Evolutionary conservation across 768 basidiomycete genomes (phyloP).

Genomic region (Naganishia vishniacii): DNA sequence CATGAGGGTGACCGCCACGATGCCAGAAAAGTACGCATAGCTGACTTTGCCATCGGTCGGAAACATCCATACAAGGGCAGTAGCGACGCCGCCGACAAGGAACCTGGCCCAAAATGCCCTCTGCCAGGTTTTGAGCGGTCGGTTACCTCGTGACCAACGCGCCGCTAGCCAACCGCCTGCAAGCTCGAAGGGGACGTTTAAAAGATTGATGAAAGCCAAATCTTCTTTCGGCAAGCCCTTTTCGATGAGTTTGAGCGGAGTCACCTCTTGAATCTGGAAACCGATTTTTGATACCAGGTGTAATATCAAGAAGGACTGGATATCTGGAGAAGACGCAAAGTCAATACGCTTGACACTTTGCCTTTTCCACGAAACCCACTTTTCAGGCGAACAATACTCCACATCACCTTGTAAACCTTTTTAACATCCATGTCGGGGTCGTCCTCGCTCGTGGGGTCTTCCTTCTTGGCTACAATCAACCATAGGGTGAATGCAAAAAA

Average conservation of each 20-base stretch:
- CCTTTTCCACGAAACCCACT: constrained; percentile 56
- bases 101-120: constrained; percentile 85
- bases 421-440: constrained; percentile 83
- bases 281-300: constrained; percentile 91
- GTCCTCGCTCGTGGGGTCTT: constrained; percentile 70
- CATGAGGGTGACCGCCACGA: constrained; percentile 74
- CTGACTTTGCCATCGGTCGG: constrained; percentile 53
- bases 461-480: constrained; percentile 79
- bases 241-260: constrained; percentile 88
- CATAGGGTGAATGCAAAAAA: constrained; percentile 82
- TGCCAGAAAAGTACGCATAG: constrained; percentile 65
- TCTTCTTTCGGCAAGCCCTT: constrained; percentile 95
- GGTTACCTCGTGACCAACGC: constrained; percentile 78
- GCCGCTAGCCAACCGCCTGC: constrained; percentile 89
- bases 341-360: too few species aligned
- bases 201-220: constrained; percentile 84
- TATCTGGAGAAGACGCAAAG: constrained; percentile 55
- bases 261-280: constrained; percentile 87
- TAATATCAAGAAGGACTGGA: constrained; percentile 77
- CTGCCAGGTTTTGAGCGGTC: constrained; percentile 59
- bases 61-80: constrained; percentile 75
- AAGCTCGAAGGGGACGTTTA: constrained; percentile 98
- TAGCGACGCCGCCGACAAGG: constrained; percentile 64
- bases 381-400: constrained; percentile 82
- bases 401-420: constrained; percentile 88